phyloP scores from a whole-genome alignment of 768 basidiomycete genomes.

The Lactarius pseudohatsudake region DNA sequence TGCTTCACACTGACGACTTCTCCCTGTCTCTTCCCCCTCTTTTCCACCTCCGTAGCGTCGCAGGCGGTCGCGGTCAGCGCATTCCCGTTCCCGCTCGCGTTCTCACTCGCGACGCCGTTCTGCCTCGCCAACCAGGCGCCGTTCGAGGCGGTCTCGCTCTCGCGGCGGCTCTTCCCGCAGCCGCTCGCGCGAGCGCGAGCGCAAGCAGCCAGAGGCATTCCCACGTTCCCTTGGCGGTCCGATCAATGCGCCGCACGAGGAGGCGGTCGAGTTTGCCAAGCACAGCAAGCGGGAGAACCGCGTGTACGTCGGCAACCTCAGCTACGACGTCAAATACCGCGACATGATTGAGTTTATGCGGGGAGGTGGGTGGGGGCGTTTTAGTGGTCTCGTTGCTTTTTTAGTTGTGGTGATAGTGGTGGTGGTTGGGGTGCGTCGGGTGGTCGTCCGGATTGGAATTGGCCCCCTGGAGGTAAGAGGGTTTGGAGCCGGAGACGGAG shows the following conservation, averaged over 20 bases:
- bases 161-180: constrained; percentile 59
- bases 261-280: constrained; percentile 94
- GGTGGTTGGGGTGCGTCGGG: constrained; percentile 2
- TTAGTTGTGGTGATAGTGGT: constrained; percentile 25
- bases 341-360: constrained; percentile 99
- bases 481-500: constrained; percentile 7
- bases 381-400: constrained; percentile 47
- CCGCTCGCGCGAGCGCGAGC: constrained; percentile 56
- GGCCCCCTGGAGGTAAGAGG: constrained; percentile 17
- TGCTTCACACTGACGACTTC: not conserved
- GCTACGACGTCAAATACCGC: constrained; percentile 97
- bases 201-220: constrained; percentile 64
- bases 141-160: constrained; percentile 56
- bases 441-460: constrained; percentile 5
- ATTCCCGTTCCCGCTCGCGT: constrained; percentile 50
- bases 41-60: constrained; percentile 18
- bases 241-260: constrained; percentile 89
- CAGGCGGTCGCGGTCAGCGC: constrained; percentile 52
- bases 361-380: constrained; percentile 97
- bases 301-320: constrained; percentile 98
- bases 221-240: constrained; percentile 82
- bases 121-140: constrained; percentile 55
- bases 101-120: constrained; percentile 74
- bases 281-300: constrained; percentile 97
- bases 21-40: constrained; percentile 12